Conservation (phyloP, 2,329 filamentous ascomycete genomes). For the Cercospora brassicicola region DNA sequence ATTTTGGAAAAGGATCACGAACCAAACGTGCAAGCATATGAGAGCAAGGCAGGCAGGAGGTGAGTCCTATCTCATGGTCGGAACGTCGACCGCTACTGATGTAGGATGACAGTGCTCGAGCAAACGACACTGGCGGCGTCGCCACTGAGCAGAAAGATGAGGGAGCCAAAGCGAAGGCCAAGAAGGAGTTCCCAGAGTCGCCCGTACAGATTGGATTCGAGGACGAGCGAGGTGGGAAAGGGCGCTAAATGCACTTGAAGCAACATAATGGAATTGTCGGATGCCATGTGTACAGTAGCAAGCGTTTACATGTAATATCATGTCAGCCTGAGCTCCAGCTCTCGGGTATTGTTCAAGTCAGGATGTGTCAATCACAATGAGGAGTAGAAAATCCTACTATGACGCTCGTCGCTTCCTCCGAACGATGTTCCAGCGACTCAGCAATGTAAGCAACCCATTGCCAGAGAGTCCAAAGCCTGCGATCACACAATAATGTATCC, state of each 20-base stretch:
- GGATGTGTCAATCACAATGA: neutral
- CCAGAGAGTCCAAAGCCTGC: neutral
- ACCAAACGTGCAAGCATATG: constrained; percentile 29
- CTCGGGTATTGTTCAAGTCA: neutral
- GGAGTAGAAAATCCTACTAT: neutral
- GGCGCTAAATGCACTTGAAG: constrained; percentile 30
- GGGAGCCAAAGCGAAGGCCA: constrained; percentile 42
- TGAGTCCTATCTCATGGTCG: constrained; percentile 17
- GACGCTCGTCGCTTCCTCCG: neutral
- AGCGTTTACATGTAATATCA: neutral
- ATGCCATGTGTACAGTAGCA: neutral
- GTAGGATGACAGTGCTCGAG: constrained; percentile 30
- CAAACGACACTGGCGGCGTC: constrained; percentile 41
- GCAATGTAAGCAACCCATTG: neutral
- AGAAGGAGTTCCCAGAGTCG: constrained; percentile 51
- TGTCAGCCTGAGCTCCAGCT: neutral
- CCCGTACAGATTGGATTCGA: constrained; percentile 52
- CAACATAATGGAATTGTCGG: neutral
- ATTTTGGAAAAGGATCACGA: constrained; percentile 31
- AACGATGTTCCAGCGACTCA: neutral
- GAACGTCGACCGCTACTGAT: neutral
- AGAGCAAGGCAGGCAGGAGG: constrained; percentile 23
- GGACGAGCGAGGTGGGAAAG: constrained; percentile 52
- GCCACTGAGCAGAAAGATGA: constrained; percentile 42
- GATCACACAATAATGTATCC: neutral